These are phyloP conservation scores for Stagonosporopsis rhizophila DNA, from an alignment of 2,329 filamentous ascomycete species.

Conservation along the genomic window DNA sequence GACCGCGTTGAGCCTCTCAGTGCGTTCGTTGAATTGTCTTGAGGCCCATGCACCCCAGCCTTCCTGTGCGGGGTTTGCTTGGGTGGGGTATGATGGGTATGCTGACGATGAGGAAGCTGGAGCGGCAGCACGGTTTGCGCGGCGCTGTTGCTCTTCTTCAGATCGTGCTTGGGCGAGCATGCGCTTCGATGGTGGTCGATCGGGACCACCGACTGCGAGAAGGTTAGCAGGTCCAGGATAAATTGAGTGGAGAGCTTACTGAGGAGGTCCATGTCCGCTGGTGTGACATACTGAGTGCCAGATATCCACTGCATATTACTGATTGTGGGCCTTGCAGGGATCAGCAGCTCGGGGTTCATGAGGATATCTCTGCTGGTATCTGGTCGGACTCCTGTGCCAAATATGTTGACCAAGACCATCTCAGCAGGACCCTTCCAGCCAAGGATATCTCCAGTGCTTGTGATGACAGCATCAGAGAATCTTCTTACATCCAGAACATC, in stretches of 20 bases:
- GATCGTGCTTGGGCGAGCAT: constrained; percentile 82
- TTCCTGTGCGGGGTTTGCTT: constrained; percentile 46
- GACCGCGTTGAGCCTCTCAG: constrained; percentile 83
- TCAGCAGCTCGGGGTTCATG: constrained; percentile 75
- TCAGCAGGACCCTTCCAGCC: constrained; percentile 91
- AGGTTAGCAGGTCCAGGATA: constrained; percentile 4
- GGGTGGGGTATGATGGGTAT: constrained; percentile 31
- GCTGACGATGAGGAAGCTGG: constrained; percentile 41
- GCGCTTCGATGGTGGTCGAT: constrained; percentile 85
- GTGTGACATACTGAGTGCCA: constrained; percentile 89
- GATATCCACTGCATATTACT: constrained; percentile 96
- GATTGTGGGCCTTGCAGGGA: constrained; percentile 87
- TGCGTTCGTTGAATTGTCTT: constrained; percentile 86
- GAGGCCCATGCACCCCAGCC: constrained; percentile 80
- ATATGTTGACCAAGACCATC: constrained; percentile 80
- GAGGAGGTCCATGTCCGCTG: constrained; percentile 84
- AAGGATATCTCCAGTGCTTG: constrained; percentile 79
- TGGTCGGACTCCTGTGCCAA: constrained; percentile 74
- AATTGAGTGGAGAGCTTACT: constrained; percentile 53
- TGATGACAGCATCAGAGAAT: constrained; percentile 73
- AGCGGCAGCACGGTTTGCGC: constrained; percentile 44
- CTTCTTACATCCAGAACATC: constrained; percentile 76
- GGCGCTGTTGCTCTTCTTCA: constrained; percentile 68
- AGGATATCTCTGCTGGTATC: constrained; percentile 71
- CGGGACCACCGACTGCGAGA: constrained; percentile 75